Conservation (phyloP, 176 grass and related monocot species). For the Triticum dicoccoides region DNA sequence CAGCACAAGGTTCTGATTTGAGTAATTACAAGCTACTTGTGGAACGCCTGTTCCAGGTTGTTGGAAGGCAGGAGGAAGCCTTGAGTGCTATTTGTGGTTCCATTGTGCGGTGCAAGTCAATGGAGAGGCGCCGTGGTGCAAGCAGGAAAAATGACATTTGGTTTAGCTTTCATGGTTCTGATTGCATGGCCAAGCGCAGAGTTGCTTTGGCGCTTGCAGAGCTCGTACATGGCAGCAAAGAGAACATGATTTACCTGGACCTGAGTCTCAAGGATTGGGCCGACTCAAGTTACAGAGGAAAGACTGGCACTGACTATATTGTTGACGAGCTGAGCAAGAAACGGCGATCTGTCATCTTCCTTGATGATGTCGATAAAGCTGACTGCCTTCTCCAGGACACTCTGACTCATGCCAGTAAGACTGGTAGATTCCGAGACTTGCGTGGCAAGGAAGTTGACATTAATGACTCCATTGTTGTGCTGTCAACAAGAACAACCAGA, state of each 20-base stretch:
- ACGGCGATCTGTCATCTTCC: conserved; percentile 58
- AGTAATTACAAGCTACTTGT: conserved; percentile 70
- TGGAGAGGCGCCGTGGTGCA: conserved; percentile 41
- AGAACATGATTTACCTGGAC: conserved; percentile 74
- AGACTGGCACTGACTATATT: conserved; percentile 66
- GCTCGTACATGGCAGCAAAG: conserved; percentile 57
- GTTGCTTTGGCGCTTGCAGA: conserved; percentile 73
- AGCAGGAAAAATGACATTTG: conserved; percentile 73
- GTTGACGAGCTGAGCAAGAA: conserved; percentile 68
- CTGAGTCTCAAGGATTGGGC: conserved; percentile 46
- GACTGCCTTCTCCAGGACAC: conserved; percentile 60
- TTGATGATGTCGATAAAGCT: conserved; percentile 76
- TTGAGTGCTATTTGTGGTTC: conserved; percentile 54
- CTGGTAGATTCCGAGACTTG: conserved; percentile 56
- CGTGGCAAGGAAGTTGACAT: conserved; percentile 51
- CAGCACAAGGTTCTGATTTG: conserved; percentile 46
- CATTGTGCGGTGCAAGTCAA: conserved; percentile 39
- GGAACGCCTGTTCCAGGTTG: conserved; percentile 51
- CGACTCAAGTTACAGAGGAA: conserved; percentile 57
- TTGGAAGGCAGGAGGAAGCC: conserved; percentile 91
- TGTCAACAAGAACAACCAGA: conserved; percentile 47
- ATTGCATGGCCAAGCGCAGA: conserved; percentile 63
- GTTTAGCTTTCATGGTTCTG: conserved; percentile 80
- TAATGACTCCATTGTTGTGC: conserved; percentile 60
- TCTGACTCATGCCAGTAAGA: conserved; percentile 52